These are phyloP conservation scores for Spergularia azorica DNA, from an alignment of 179 eudicot genomes.

Conservation along the genomic window DNA sequence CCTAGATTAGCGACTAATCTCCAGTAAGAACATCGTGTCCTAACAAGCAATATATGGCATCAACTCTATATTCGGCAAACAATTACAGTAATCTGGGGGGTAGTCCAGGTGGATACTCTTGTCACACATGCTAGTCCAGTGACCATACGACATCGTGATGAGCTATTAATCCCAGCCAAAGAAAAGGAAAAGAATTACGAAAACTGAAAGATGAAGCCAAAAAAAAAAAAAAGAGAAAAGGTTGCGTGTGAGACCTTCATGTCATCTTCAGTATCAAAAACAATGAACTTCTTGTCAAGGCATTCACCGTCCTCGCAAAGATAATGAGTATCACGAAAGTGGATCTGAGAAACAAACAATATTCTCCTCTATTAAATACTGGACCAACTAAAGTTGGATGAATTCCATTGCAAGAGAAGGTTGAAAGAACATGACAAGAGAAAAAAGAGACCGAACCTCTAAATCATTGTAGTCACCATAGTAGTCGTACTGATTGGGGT, in stretches of 20 bases:
- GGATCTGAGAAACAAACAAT: slow-evolving; percentile 41
- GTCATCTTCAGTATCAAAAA: slow-evolving; percentile 71
- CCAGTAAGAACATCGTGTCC: slow-evolving; percentile 3
- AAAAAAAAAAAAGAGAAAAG: not conserved
- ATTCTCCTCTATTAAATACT: slow-evolving; percentile 9
- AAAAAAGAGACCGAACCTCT: slow-evolving; percentile 56
- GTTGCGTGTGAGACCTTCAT: slow-evolving; percentile 56
- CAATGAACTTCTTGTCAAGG: slow-evolving; percentile 72
- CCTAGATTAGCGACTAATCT: not conserved
- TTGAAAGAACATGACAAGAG: slow-evolving; percentile 5
- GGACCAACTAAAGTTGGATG: not conserved
- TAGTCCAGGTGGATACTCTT: not conserved
- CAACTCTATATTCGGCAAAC: not conserved
- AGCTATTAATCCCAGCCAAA: not conserved
- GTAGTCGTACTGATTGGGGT: slow-evolving; percentile 68
- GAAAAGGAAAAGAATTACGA: not conserved
- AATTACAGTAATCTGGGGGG: not conserved
- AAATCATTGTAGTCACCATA: slow-evolving; percentile 83
- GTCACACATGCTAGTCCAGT: not conserved
- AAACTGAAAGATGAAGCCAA: not conserved
- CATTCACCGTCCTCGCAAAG: slow-evolving; percentile 74
- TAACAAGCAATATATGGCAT: not conserved
- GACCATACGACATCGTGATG: not conserved
- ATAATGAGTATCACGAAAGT: slow-evolving; percentile 66
- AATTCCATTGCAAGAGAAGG: not conserved